Conservation (phyloP, 805 yeast genomes). For the Pichia manshurica region DNA sequence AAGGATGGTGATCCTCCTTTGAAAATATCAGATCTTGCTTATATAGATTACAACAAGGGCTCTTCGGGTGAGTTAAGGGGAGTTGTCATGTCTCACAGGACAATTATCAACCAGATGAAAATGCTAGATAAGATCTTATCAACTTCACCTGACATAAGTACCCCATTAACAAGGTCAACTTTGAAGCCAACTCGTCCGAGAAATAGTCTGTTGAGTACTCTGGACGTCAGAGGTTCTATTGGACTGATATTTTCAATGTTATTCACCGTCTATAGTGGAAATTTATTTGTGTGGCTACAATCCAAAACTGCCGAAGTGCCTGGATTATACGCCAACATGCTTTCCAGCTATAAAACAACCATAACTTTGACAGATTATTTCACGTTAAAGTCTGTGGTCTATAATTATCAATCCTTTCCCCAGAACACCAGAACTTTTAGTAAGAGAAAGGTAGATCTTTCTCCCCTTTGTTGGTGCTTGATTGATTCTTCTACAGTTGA, state of each 20-base stretch:
- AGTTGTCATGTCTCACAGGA: slow-evolving; percentile 85
- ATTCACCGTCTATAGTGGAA: slow-evolving; percentile 80
- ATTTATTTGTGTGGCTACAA: slow-evolving; percentile 73
- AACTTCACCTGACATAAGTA: slow-evolving; percentile 41
- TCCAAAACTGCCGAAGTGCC: slow-evolving; percentile 67
- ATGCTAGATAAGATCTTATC: slow-evolving; percentile 63
- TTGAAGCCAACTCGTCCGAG: slow-evolving; percentile 41
- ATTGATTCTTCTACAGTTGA: slow-evolving; percentile 87
- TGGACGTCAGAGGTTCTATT: slow-evolving; percentile 72
- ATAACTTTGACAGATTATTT: slow-evolving; percentile 80
- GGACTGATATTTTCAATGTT: slow-evolving; percentile 81
- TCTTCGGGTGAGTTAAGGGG: slow-evolving; percentile 92
- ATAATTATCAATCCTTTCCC: slow-evolving; percentile 88
- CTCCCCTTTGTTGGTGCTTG: slow-evolving; percentile 81
- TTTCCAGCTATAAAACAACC: slow-evolving; percentile 65
- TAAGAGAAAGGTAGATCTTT: slow-evolving; percentile 69
- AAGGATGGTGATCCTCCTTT: slow-evolving; percentile 56
- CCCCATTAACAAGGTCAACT: slow-evolving; percentile 47
- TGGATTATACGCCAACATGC: slow-evolving; percentile 79
- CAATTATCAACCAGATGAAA: slow-evolving; percentile 83
- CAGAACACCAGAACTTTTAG: slow-evolving; percentile 75
- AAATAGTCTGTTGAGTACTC: slow-evolving; percentile 54
- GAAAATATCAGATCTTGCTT: slow-evolving; percentile 80
- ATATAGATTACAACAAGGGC: slow-evolving; percentile 85
- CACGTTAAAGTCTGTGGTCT: slow-evolving; percentile 83